Conservation (phyloP, 2,329 filamentous ascomycete species). For the Didymella keratinophila region DNA sequence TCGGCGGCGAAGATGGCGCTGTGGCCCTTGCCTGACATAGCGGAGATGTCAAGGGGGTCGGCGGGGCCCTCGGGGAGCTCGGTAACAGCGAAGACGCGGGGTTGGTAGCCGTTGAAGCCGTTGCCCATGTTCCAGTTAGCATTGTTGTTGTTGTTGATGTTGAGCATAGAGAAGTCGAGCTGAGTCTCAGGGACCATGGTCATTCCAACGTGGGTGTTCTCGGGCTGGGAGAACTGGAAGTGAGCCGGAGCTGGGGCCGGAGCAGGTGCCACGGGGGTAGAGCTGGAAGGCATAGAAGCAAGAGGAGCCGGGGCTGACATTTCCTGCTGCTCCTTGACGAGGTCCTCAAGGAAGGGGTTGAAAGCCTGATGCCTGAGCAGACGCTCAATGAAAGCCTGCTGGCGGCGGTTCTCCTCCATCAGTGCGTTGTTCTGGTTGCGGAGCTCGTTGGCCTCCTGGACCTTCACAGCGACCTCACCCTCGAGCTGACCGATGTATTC, state of each 20-base stretch:
- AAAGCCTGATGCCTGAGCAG: slow-evolving; percentile 64
- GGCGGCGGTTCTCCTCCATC: slow-evolving; percentile 84
- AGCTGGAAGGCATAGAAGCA: slow-evolving; percentile 37
- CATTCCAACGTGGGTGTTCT: slow-evolving; percentile 73
- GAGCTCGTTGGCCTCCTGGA: slow-evolving; percentile 82
- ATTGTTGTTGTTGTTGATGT: slow-evolving; percentile 56
- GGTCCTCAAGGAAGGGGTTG: slow-evolving; percentile 56
- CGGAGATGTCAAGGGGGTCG: slow-evolving; percentile 64
- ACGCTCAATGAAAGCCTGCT: slow-evolving; percentile 80
- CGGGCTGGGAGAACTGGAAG: slow-evolving; percentile 58
- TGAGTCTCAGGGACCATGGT: slow-evolving; percentile 82
- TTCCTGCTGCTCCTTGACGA: slow-evolving; percentile 51
- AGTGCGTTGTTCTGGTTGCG: slow-evolving; percentile 82
- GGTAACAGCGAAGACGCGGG: slow-evolving; percentile 74
- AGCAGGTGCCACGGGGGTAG: slow-evolving; percentile 42
- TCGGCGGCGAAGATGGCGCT: slow-evolving; percentile 46
- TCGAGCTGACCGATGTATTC: slow-evolving; percentile 98
- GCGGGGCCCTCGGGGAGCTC: slow-evolving; percentile 71
- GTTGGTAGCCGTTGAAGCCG: slow-evolving; percentile 60
- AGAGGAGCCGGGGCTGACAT: slow-evolving; percentile 44
- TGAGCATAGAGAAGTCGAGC: slow-evolving; percentile 77
- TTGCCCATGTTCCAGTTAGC: slow-evolving; percentile 62
- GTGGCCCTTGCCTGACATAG: slow-evolving; percentile 73
- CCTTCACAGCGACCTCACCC: slow-evolving; percentile 82
- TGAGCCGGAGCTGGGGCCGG: slow-evolving; percentile 62